Evolutionary conservation across 805 yeast genomes (phyloP).

Genomic region (Saturnispora zaruensis): DNA sequence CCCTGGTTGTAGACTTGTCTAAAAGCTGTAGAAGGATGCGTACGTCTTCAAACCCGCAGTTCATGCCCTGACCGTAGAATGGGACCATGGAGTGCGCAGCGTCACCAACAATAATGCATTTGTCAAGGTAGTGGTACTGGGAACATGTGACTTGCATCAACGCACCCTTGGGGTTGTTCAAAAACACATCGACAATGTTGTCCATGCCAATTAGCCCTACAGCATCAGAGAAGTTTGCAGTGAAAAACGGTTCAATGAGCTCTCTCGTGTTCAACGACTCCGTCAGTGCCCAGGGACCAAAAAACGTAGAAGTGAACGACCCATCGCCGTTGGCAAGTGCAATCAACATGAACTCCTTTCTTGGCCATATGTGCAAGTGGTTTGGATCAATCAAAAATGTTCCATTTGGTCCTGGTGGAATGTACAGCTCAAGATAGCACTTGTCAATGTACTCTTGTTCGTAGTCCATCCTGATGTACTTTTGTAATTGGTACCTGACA

Average conservation of each 20-base stretch:
- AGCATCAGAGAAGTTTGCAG: conserved; percentile 65
- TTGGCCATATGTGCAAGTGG: conserved; percentile 90
- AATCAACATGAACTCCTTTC: conserved; percentile 78
- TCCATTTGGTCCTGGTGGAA: conserved; percentile 45
- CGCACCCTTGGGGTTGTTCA: conserved; percentile 65
- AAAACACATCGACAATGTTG: conserved; percentile 36
- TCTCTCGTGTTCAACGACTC: conserved; percentile 41
- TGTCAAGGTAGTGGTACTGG: conserved; percentile 60
- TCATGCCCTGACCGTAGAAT: conserved; percentile 97
- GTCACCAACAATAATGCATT: conserved; percentile 72
- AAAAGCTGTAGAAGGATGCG: conserved; percentile 49
- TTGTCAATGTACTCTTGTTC: conserved; percentile 74
- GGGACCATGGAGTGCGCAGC: conserved; percentile 98
- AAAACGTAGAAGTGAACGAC: conserved; percentile 82
- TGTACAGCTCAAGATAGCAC: conserved; percentile 71
- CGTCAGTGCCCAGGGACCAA: conserved; percentile 67
- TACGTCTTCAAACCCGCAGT: conserved; percentile 92
- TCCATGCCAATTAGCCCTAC: conserved; percentile 55
- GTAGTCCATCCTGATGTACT: conserved; percentile 57
- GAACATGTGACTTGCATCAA: conserved; percentile 61
- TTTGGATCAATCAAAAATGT: conserved; percentile 54
- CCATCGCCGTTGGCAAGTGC: conserved; percentile 82
- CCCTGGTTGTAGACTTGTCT: conserved; percentile 32
- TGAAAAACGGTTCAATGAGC: conserved; percentile 43
- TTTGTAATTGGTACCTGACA: conserved; percentile 61